A percentile compares a stretch with the other conserved stretches of the same genome.
phyloP scores from a whole-genome alignment of 352 stramenopile species.

The Blastocystis sp. region DNA sequence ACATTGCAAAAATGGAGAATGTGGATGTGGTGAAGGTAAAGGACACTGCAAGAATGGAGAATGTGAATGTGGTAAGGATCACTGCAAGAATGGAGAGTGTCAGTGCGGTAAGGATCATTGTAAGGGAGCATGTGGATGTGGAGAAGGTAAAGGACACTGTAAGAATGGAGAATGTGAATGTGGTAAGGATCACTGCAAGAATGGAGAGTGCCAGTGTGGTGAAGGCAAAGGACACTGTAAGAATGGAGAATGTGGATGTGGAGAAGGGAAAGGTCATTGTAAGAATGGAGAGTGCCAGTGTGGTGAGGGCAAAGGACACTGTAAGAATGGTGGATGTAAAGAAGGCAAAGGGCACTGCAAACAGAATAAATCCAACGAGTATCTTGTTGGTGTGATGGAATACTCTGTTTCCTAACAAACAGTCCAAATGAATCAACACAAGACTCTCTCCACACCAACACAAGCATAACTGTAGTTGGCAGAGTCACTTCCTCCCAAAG shows the following conservation, averaged over 20 bases:
- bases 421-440: not conserved
- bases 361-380: no score
- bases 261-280: not conserved
- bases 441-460: constrained; percentile 17
- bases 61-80: not conserved
- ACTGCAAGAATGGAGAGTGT: not conserved
- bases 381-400: no score
- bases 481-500: constrained; percentile 26
- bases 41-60: not conserved
- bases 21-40: not conserved
- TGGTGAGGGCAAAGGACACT: not conserved
- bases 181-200: not conserved
- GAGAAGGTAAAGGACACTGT: constrained; percentile 5
- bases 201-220: not conserved
- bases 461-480: constrained; percentile 40
- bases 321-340: not conserved
- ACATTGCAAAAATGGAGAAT: not conserved
- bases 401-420: not conserved
- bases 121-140: not conserved
- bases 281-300: not conserved
- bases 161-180: not conserved
- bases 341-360: not conserved
- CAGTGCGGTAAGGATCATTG: no score
- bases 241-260: not conserved
- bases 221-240: not conserved